These are phyloP conservation scores for Lepidium sativum DNA, from an alignment of 345 rosid species.

Conservation along the genomic window DNA sequence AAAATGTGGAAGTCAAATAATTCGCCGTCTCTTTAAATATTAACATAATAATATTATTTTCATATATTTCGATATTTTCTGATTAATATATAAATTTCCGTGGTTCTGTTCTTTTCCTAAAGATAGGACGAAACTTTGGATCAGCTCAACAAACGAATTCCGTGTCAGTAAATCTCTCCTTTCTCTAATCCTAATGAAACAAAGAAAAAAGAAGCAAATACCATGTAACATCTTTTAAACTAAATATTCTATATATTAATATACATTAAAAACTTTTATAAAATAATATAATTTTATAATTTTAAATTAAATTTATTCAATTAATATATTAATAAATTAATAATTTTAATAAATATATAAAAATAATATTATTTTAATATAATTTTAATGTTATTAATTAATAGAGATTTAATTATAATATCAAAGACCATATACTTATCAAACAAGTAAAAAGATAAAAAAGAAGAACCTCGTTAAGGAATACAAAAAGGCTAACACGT, in stretches of 20 bases:
- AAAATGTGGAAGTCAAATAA: slow-evolving; percentile 2
- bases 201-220: background rate
- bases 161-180: slow-evolving; percentile 6
- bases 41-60: background rate
- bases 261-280: too few relatives aligned
- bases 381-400: too few relatives aligned
- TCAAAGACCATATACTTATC: background rate
- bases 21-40: too few relatives aligned
- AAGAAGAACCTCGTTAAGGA: background rate
- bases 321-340: too few relatives aligned
- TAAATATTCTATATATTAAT: too few relatives aligned
- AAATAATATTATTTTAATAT: too few relatives aligned
- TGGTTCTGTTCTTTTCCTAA: background rate
- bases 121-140: background rate
- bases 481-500: background rate
- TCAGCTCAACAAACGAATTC: background rate
- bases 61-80: background rate
- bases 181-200: background rate
- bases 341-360: background rate
- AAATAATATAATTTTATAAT: too few relatives aligned
- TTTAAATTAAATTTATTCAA: too few relatives aligned
- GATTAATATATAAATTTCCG: background rate
- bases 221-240: too few relatives aligned
- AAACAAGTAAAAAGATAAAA: background rate
- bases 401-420: too few relatives aligned